phyloP scores from a whole-genome alignment of 306 rosid genomes.

The Calophaca sinica region DNA sequence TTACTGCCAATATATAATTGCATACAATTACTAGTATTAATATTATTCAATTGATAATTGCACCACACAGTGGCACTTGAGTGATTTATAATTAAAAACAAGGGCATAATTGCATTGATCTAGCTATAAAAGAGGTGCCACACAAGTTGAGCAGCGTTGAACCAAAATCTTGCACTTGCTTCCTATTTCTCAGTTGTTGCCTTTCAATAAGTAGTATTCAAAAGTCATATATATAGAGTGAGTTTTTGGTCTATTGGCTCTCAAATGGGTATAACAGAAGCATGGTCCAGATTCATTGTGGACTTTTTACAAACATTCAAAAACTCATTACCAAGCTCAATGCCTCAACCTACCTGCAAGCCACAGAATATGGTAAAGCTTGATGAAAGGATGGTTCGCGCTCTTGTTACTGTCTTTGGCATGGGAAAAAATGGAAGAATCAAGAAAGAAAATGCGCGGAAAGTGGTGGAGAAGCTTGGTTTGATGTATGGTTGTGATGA shows the following conservation, averaged over 20 bases:
- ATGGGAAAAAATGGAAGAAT: conserved; percentile 82
- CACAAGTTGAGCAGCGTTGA: conserved; percentile 11
- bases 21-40: conserved; percentile 36
- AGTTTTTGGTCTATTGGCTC: background rate
- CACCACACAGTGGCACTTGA: conserved; percentile 47
- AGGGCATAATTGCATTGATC: conserved; percentile 38
- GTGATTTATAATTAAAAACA: conserved; percentile 39
- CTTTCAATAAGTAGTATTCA: conserved; percentile 4
- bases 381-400: conserved; percentile 63
- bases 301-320: conserved; percentile 65
- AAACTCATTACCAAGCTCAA: conserved; percentile 45
- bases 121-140: conserved; percentile 55
- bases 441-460: conserved; percentile 73
- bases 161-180: conserved; percentile 20
- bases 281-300: conserved; percentile 66
- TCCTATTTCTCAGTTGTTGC: background rate
- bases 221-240: background rate
- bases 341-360: conserved; percentile 29
- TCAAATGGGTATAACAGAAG: conserved; percentile 68
- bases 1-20: conserved; percentile 37
- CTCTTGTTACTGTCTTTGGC: conserved; percentile 84
- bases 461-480: conserved; percentile 84
- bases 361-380: conserved; percentile 47
- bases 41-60: conserved; percentile 40
- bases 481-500: conserved; percentile 53